A percentile compares a stretch with the other conserved stretches of the same genome.
Evolutionary conservation across 768 basidiomycete species (phyloP).

Genomic region (Hypsizygus marmoreus): DNA sequence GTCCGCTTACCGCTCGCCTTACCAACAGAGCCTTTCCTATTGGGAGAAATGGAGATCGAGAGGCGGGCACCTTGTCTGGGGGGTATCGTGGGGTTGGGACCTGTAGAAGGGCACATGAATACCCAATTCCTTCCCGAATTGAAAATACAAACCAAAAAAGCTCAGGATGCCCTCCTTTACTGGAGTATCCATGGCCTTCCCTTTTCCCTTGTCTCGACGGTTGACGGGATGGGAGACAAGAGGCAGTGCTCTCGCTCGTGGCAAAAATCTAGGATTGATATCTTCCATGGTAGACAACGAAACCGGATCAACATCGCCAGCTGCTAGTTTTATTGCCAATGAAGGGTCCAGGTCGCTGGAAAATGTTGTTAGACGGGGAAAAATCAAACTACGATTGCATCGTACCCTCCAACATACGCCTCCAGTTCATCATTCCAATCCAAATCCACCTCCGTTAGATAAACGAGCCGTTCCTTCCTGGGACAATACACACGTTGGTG

Average conservation of each 20-base stretch:
- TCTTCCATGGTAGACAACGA: conserved; percentile 72
- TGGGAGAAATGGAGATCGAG: conserved; percentile 16
- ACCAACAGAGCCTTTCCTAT: conserved; percentile 40
- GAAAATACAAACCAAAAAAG: conserved; percentile 60
- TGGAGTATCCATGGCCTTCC: conserved; percentile 43
- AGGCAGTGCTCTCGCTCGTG: conserved; percentile 46
- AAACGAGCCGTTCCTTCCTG: conserved; percentile 57
- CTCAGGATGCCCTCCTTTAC: conserved; percentile 46
- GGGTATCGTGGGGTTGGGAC: conserved; percentile 44
- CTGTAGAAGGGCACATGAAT: conserved; percentile 24
- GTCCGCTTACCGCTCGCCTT: conserved; percentile 78
- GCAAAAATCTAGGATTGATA: conserved; percentile 68
- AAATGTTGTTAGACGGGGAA: conserved; percentile 11
- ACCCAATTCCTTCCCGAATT: neutral
- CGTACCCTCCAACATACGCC: conserved; percentile 72
- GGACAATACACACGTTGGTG: conserved; percentile 95
- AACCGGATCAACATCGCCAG: conserved; percentile 72
- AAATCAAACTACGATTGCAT: conserved; percentile 7
- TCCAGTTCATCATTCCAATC: conserved; percentile 64
- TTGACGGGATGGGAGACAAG: conserved; percentile 21
- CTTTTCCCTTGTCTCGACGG: conserved; percentile 44
- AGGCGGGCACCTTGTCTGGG: conserved; percentile 18
- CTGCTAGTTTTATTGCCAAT: conserved; percentile 66
- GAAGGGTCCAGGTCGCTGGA: conserved; percentile 62
- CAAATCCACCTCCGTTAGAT: conserved; percentile 64